phyloP scores from a whole-genome alignment of 768 basidiomycete genomes.

The Brasilioporus rufonigricans region DNA sequence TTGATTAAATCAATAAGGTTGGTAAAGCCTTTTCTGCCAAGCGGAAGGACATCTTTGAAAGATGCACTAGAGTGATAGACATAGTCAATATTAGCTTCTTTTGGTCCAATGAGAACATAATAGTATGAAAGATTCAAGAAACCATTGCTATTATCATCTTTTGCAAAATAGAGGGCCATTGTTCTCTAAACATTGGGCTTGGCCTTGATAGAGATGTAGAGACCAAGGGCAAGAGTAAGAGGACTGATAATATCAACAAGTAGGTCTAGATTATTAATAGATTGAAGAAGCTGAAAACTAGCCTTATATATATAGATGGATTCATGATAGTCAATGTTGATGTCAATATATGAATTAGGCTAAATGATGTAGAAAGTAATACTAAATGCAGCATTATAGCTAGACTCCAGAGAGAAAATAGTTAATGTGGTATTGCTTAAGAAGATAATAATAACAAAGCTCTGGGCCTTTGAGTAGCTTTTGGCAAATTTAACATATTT shows the following conservation, averaged over 20 bases:
- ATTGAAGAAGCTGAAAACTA: background rate
- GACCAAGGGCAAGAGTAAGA: background rate
- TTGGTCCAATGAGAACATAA: background rate
- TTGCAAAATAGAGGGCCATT: background rate
- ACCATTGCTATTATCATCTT: background rate
- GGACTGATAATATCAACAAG: background rate
- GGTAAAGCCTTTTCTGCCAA: background rate
- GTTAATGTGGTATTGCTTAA: no score
- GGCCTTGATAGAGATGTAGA: background rate
- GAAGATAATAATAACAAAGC: no score
- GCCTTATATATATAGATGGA: background rate
- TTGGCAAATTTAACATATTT: background rate
- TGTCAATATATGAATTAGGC: no score
- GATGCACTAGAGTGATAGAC: background rate
- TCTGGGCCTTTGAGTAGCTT: background rate
- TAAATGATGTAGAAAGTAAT: no score
- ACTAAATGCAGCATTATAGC: no score
- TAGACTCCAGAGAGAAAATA: no score
- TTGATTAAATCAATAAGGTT: background rate
- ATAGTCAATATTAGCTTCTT: background rate
- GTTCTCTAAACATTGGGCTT: background rate
- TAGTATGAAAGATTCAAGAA: background rate
- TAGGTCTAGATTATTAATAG: background rate
- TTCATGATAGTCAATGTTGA: background rate
- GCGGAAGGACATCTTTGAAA: background rate